These are phyloP conservation scores for Carex littledalei DNA, from an alignment of 176 grass and related monocot genomes.

Conservation along the genomic window DNA sequence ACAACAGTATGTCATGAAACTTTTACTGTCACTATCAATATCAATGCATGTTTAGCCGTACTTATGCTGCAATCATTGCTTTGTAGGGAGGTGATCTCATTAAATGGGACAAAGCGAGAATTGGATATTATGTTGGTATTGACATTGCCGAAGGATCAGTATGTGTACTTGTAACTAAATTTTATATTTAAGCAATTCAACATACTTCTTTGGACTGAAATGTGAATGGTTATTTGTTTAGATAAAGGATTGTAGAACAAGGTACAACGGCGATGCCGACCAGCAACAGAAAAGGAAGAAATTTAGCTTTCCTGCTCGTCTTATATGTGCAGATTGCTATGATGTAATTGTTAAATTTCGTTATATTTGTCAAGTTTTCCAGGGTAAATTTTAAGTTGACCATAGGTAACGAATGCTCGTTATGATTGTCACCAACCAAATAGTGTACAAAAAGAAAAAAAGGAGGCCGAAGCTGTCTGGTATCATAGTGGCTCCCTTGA, in stretches of 20 bases:
- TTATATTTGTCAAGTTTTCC: constrained; percentile 3
- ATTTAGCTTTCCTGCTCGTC: constrained; percentile 86
- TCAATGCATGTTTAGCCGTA: background rate
- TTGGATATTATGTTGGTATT: constrained; percentile 82
- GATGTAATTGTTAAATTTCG: constrained; percentile 50
- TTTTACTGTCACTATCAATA: background rate
- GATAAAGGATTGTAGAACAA: constrained; percentile 90
- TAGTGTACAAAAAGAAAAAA: background rate
- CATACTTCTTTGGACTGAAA: background rate
- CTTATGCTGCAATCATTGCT: constrained; percentile 6
- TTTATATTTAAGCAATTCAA: background rate
- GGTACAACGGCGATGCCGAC: constrained; percentile 79
- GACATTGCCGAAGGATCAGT: constrained; percentile 46
- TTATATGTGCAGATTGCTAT: constrained; percentile 92
- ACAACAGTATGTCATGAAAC: background rate
- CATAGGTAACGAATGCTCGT: background rate
- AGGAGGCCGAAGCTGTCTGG: background rate
- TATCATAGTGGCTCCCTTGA: background rate
- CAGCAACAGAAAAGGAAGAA: constrained; percentile 83
- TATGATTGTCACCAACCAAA: background rate
- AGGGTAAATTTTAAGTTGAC: background rate
- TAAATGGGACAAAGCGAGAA: constrained; percentile 94
- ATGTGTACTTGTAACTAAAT: background rate
- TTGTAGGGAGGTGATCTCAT: constrained; percentile 85
- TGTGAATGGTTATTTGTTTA: constrained; percentile 14